These are phyloP conservation scores for Sporothrix variecibatus DNA, from an alignment of 2,329 filamentous ascomycete genomes.

Conservation along the genomic window DNA sequence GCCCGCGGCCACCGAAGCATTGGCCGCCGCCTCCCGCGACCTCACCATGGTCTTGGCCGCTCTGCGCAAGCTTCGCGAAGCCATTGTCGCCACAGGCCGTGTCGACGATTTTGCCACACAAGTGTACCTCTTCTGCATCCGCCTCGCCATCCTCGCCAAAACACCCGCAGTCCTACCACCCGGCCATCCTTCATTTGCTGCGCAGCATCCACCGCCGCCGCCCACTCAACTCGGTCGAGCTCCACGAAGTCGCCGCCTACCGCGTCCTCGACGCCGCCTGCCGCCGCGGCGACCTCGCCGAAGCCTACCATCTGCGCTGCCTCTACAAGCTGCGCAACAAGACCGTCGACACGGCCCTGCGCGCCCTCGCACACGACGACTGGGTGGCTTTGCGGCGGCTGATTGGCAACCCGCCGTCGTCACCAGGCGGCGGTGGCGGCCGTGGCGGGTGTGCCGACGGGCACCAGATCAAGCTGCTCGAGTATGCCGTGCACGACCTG, in stretches of 20 bases:
- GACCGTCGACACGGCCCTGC: slow-evolving; percentile 69
- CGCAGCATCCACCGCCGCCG: slow-evolving; percentile 67
- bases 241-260: slow-evolving; percentile 78
- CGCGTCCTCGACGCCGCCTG: slow-evolving; percentile 87
- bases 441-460: slow-evolving; percentile 66
- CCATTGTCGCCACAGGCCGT: slow-evolving; percentile 75
- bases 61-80: slow-evolving; percentile 89
- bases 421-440: not conserved
- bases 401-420: slow-evolving; percentile 42
- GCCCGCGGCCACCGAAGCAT: not conserved
- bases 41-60: slow-evolving; percentile 77
- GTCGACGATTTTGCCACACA: slow-evolving; percentile 81
- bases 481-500: slow-evolving; percentile 76
- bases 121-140: slow-evolving; percentile 88
- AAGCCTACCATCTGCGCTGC: slow-evolving; percentile 69
- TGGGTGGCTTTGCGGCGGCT: slow-evolving; percentile 77
- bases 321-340: slow-evolving; percentile 63
- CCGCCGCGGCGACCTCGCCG: slow-evolving; percentile 71
- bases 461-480: slow-evolving; percentile 76
- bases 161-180: slow-evolving; percentile 86
- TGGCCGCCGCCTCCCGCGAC: slow-evolving; percentile 49
- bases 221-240: slow-evolving; percentile 69
- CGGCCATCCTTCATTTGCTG: slow-evolving; percentile 79
- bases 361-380: slow-evolving; percentile 75
- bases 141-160: slow-evolving; percentile 77